Evolutionary conservation across 2,329 filamentous ascomycete species (phyloP).

Genomic region (Shiraia bambusicola): DNA sequence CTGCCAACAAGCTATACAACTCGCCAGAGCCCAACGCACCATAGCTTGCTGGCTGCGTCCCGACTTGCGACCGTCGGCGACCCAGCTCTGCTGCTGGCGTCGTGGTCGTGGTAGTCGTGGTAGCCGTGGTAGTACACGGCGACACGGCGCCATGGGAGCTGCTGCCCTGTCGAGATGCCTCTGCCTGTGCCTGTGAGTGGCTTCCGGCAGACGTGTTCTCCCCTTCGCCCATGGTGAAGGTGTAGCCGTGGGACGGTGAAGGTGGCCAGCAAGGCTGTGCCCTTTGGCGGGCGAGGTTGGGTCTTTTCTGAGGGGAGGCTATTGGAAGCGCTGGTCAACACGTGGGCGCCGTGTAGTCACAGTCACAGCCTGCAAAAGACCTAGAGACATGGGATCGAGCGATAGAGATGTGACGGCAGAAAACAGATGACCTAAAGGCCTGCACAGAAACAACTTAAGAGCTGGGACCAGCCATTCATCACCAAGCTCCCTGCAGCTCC

Average conservation of each 20-base stretch:
- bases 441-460: conserved; percentile 7
- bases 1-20: neutral
- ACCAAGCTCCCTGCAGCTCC: conserved; percentile 7
- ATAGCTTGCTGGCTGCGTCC: conserved; percentile 36
- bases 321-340: conserved; percentile 18
- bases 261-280: too few species aligned
- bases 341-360: conserved; percentile 14
- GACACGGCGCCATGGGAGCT: conserved; percentile 30
- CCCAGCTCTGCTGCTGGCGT: conserved; percentile 26
- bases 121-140: conserved; percentile 20
- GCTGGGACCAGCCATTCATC: conserved; percentile 14
- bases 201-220: conserved; percentile 15
- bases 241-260: conserved; percentile 10
- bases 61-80: conserved; percentile 33
- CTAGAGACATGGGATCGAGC: conserved; percentile 13
- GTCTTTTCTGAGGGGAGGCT: too few species aligned
- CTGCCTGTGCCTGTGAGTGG: conserved; percentile 11
- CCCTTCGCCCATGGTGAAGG: conserved; percentile 34
- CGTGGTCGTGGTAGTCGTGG: conserved; percentile 21
- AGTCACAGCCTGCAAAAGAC: conserved; percentile 5
- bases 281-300: too few species aligned
- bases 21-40: conserved; percentile 24
- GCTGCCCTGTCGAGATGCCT: conserved; percentile 30
- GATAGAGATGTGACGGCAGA: conserved; percentile 4
- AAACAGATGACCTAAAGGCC: conserved; percentile 22